A percentile compares a stretch with the other conserved stretches of the same genome.
phyloP scores from a whole-genome alignment of 768 basidiomycete species.

The Fomitopsis serialis region DNA sequence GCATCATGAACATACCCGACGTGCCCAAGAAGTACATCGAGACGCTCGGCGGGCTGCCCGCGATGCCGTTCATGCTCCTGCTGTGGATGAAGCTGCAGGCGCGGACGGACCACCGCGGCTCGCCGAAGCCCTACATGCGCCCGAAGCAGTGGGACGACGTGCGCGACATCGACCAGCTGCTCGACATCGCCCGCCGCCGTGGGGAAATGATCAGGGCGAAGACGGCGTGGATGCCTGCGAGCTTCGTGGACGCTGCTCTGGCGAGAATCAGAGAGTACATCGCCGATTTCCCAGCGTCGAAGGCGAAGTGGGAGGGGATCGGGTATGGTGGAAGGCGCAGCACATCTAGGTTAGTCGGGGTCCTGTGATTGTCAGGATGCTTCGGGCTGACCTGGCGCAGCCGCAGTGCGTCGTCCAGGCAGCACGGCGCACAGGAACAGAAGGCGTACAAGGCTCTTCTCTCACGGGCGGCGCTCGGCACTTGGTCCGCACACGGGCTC shows the following conservation, averaged over 20 bases:
- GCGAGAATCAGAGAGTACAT: conserved; percentile 6
- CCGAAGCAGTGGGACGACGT: conserved; percentile 35
- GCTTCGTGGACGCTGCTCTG: conserved; percentile 4
- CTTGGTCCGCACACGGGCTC: not conserved
- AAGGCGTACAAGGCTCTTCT: no score
- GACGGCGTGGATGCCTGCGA: conserved; percentile 12
- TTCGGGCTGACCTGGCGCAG: no score
- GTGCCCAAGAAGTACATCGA: conserved; percentile 10
- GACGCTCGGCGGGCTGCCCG: conserved; percentile 14
- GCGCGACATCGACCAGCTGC: conserved; percentile 33
- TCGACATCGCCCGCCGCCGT: conserved; percentile 26
- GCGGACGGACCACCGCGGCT: conserved; percentile 24
- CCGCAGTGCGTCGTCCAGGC: no score
- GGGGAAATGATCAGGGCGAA: conserved; percentile 2
- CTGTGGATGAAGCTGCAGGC: conserved; percentile 26
- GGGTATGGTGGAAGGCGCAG: no score
- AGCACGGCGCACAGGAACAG: no score
- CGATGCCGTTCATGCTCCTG: conserved; percentile 23
- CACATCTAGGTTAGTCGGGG: not conserved
- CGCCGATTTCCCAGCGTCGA: not conserved
- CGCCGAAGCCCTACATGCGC: conserved; percentile 24
- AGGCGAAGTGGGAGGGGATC: not conserved
- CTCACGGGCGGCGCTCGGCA: no score
- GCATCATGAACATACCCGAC: conserved; percentile 20
- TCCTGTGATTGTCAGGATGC: no score